Base-by-base conservation (phyloP, 441 rosid genomes). In the Viola pubescens region DNA sequence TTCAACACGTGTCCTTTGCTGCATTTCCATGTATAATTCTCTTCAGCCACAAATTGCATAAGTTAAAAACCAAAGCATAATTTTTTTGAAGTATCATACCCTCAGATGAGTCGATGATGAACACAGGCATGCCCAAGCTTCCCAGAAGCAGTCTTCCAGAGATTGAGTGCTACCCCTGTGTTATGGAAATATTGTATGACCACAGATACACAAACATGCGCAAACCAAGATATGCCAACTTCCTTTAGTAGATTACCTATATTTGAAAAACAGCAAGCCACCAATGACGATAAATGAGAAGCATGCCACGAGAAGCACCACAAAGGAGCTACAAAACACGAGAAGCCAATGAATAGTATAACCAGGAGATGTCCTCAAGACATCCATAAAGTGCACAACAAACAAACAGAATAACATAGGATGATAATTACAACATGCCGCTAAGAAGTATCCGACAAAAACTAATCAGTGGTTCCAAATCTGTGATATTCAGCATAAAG, bases 91-190 rank as follows among this genome's bases (percentile, higher is more conserved):
- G 45, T 52, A 60, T 46, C 79, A 54, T 48, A 92, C 98, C 82
- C 69, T 84, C 65, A 92, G 69, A 83, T 92, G 97, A 75, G 92
- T 84, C 49, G 96, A 87, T 60, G 98, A 89, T 61, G 97, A 89
- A 77, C 82, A 77, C 7, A 92, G 79, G 68, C 97, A 92, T 56
- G 98, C 92, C 98, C 97, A 92, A 54, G 98, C 98, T 75, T 92
- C 98, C 96, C 98, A 87, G 56, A 92, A 73, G 79, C 98, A 92
- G 59, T 89, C 96, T 77, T 89, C 95, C 59, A 92, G 78, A 52
- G 92, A 70, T 37, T 75, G 85, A 59, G 66, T 63, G 56, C 67
- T 75, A 49, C 74, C 79, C 86, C 98, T 87, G 77, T 59, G 61
- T 68, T 54, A 75, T 60, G 61, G 52, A 67, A 56, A 66, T 41